Base-by-base conservation (phyloP, 371 early-diverging fungal genomes). In the Cladochytrium tenue region DNA sequence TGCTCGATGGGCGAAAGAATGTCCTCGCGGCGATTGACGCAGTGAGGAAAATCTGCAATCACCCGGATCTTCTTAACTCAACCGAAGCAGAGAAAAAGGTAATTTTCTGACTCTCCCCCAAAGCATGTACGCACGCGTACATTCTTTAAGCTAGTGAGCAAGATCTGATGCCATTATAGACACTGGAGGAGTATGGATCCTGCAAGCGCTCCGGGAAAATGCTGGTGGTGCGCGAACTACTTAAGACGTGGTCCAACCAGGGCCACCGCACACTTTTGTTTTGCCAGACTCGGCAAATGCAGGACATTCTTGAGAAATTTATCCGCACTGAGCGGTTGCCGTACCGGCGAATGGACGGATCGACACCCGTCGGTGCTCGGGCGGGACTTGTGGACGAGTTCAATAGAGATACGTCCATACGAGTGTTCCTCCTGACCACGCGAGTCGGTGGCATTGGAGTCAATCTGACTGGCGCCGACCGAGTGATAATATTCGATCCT, bases 401-500 rank as follows among this genome's bases (percentile, higher is more conserved):
- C 82, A 98, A 96, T 76, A 74, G 69, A 0, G 74, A 88, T 35
- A 66, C 77, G 0, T 66, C 76, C 3, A 81, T 95, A 1, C 95
- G 89, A 73, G 78, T 96, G 0, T 99, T 99, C 72, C 74, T 99
- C 63, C 78, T 98, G 30, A 99, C 98, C 0, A 99, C 99, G 43
- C 93, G 92, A 68, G 97, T 96, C 1, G 99, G 98, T 23, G 98
- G 98, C 0, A 79, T 98, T 20, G 99, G 99, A 0, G 82, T 98
- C 43, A 98, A 99, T 69, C 80, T 99, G 57, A 95, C 94, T 1
- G 95, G 96, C 0, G 98, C 99, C 0, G 87, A 96, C 73, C 87
- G 96, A 2, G 93, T 98, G 2, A 88, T 99, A n/a, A 88, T 98
- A 32, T 98, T 86, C 83, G 98, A 98, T 84, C 98, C 98, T 1